These are phyloP conservation scores for Salix arbutifolia DNA, from an alignment of 345 rosid genomes.

Conservation along the genomic window DNA sequence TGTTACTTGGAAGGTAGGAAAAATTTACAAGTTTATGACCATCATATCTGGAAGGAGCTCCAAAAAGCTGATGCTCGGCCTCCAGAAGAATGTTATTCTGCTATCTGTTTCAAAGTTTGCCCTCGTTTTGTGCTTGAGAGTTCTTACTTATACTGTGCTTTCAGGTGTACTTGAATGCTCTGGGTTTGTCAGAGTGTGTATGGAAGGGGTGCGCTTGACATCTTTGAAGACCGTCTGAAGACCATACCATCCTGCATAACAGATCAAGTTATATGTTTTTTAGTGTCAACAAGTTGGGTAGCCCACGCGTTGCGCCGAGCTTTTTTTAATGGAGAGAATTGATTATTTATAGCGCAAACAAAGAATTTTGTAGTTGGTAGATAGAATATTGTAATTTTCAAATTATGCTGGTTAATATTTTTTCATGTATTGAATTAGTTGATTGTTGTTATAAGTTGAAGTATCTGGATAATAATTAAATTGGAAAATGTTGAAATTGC, in stretches of 20 bases:
- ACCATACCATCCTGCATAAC: conserved; percentile 40
- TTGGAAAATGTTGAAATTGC: no score
- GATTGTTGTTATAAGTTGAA: no score
- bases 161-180: conserved; percentile 76
- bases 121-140: neutral
- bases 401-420: no score
- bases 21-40: conserved; percentile 63
- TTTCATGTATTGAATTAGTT: no score
- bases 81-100: conserved; percentile 43
- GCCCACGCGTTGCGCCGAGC: no score
- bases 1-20: conserved; percentile 86
- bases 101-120: neutral
- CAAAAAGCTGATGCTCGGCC: conserved; percentile 47
- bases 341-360: no score
- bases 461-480: no score
- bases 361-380: no score
- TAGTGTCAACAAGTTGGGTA: no score
- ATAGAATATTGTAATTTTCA: no score
- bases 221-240: conserved; percentile 51
- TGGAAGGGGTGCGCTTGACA: conserved; percentile 49
- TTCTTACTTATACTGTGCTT: conserved; percentile 14
- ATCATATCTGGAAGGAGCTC: conserved; percentile 72
- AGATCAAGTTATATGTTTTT: conserved; percentile 26
- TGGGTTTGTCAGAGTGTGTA: conserved; percentile 62
- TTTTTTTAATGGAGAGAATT: no score